phyloP scores from a whole-genome alignment of 169 alveolate genomes.

The Cryptosporidium andersoni region DNA sequence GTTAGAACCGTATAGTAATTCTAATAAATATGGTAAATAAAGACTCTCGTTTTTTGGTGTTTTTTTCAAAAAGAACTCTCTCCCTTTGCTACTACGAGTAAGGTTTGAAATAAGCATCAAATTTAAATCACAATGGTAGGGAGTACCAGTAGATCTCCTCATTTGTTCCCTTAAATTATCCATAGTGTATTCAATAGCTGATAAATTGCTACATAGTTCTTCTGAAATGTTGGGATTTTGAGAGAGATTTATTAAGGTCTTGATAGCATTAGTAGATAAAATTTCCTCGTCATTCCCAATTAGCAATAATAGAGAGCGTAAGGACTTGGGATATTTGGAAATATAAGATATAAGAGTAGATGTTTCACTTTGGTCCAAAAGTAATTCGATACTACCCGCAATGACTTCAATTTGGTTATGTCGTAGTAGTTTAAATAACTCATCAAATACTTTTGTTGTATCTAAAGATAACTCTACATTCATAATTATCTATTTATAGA shows the following conservation, averaged over 20 bases:
- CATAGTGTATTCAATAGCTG: slow-evolving; percentile 41
- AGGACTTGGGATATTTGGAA: slow-evolving; percentile 5
- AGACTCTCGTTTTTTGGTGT: slow-evolving; percentile 8
- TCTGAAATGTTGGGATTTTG: slow-evolving; percentile 37
- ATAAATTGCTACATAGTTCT: slow-evolving; percentile 23
- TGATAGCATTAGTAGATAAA: slow-evolving; percentile 22
- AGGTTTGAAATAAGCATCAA: slow-evolving; percentile 61
- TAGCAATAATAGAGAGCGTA: slow-evolving; percentile 7
- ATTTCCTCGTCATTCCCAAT: slow-evolving; percentile 11
- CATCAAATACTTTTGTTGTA: slow-evolving; percentile 16
- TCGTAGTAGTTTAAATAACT: slow-evolving; percentile 11
- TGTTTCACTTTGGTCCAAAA: slow-evolving; percentile 52
- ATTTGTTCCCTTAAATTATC: slow-evolving; percentile 60
- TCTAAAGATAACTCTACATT: slow-evolving; percentile 1
- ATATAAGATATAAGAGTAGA: slow-evolving; percentile 2
- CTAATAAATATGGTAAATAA: slow-evolving; percentile 32
- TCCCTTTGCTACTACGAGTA: slow-evolving; percentile 36
- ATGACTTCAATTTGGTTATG: slow-evolving; percentile 9
- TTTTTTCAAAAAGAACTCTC: slow-evolving; percentile 13
- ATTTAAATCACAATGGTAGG: slow-evolving; percentile 19
- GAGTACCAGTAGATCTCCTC: slow-evolving; percentile 10
- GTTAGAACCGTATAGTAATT: slow-evolving; percentile 12
- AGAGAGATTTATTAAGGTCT: slow-evolving; percentile 35
- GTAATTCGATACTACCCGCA: slow-evolving; percentile 32
- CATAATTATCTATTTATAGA: background rate